These are phyloP conservation scores for Angomonas ambiguus DNA, from an alignment of 208 protist genomes.

Conservation along the genomic window DNA sequence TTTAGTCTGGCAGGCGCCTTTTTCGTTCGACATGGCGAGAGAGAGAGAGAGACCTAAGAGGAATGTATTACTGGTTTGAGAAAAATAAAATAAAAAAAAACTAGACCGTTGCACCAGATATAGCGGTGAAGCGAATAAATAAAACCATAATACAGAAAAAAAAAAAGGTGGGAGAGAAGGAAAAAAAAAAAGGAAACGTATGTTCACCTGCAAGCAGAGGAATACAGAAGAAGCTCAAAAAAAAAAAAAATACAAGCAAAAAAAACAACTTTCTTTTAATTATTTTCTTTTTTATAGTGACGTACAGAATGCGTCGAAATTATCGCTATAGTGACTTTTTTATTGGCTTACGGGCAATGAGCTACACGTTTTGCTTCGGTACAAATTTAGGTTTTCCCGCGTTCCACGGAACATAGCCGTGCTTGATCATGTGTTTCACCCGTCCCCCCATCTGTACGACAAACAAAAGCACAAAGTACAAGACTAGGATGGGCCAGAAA, in stretches of 20 bases:
- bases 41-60: not conserved
- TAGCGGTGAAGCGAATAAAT: not conserved
- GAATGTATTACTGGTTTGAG: constrained; percentile 5
- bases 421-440: constrained; percentile 97
- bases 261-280: not conserved
- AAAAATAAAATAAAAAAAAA: constrained; percentile 15
- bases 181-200: not conserved
- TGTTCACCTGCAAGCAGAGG: too few species aligned
- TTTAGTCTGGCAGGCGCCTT: constrained; percentile 81
- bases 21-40: constrained; percentile 70
- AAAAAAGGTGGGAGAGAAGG: not conserved
- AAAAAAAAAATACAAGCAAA: constrained; percentile 4
- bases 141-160: constrained; percentile 3
- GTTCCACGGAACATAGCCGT: constrained; percentile 93
- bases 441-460: constrained; percentile 92
- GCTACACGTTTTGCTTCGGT: constrained; percentile 44
- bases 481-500: constrained; percentile 97
- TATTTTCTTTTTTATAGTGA: constrained; percentile 5
- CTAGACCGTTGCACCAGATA: constrained; percentile 4
- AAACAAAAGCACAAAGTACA: constrained; percentile 96
- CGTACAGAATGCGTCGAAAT: too few species aligned
- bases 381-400: constrained; percentile 82
- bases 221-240: not conserved
- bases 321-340: too few species aligned
- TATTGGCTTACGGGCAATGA: not conserved